These are phyloP conservation scores for Ganoderma leucocontextum DNA, from an alignment of 1,284 basidiomycete genomes.

Conservation along the genomic window DNA sequence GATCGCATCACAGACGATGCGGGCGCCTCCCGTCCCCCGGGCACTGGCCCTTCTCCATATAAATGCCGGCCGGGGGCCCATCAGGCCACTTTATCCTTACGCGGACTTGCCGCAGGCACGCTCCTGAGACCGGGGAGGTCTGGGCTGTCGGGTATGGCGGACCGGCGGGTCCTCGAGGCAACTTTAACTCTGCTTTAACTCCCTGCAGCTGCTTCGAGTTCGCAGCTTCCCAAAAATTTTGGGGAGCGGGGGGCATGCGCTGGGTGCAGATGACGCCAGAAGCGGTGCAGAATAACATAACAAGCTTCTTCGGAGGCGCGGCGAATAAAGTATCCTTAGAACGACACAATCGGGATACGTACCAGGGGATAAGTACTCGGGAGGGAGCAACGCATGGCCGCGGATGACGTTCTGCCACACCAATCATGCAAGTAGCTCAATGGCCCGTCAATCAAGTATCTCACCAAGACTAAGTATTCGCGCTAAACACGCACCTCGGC, in stretches of 20 bases:
- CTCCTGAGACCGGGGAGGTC: background rate
- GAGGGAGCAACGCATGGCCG: too few species aligned
- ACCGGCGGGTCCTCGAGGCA: slow-evolving; percentile 1
- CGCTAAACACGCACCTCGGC: background rate
- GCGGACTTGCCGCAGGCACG: slow-evolving; percentile 25
- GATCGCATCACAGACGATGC: background rate
- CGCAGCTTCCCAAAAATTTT: too few species aligned
- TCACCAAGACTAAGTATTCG: background rate
- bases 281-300: slow-evolving; percentile 1
- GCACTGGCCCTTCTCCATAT: slow-evolving; percentile 5
- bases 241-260: background rate
- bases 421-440: background rate
- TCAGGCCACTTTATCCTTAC: slow-evolving; percentile 19
- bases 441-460: background rate
- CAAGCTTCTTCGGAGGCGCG: background rate
- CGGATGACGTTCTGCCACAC: background rate
- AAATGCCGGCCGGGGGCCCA: slow-evolving; percentile 27
- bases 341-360: background rate
- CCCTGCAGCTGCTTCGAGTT: too few species aligned
- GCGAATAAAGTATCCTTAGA: background rate
- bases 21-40: background rate
- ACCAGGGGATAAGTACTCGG: too few species aligned
- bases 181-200: too few species aligned
- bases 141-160: background rate
- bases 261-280: slow-evolving; percentile 5